Conservation (phyloP, 2,329 filamentous ascomycete species). For the Hypoxylon sp. region DNA sequence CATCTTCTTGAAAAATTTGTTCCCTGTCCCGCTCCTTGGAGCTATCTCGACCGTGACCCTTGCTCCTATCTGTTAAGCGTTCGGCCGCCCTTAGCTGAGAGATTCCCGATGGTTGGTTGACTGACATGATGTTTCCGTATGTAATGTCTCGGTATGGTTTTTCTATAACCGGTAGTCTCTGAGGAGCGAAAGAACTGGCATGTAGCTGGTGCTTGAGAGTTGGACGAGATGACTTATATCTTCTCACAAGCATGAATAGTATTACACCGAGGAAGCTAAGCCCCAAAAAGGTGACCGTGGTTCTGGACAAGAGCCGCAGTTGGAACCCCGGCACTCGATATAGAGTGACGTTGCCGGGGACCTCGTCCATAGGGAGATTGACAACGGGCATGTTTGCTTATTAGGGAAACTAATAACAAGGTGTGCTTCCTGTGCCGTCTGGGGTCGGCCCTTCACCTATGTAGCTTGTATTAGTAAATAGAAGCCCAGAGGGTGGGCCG, state of each 20-base stretch:
- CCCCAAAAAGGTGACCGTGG: slow-evolving; percentile 33
- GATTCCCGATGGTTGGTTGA: slow-evolving; percentile 35
- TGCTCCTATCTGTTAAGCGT: slow-evolving; percentile 14
- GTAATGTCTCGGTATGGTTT: slow-evolving; percentile 47
- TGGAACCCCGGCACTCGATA: slow-evolving; percentile 43
- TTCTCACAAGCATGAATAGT: slow-evolving; percentile 32
- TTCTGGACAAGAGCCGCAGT: slow-evolving; percentile 38
- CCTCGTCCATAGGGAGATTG: slow-evolving; percentile 43
- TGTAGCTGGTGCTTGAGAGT: slow-evolving; percentile 16
- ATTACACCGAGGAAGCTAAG: slow-evolving; percentile 38
- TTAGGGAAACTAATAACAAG: slow-evolving; percentile 44
- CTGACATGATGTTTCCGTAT: slow-evolving; percentile 41
- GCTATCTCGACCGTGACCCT: slow-evolving; percentile 10
- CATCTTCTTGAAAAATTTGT: slow-evolving; percentile 22
- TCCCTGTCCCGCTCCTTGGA: slow-evolving; percentile 28
- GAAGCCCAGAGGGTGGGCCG: slow-evolving; percentile 38
- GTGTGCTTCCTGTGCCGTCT: slow-evolving; percentile 38
- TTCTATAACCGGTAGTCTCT: slow-evolving; percentile 35
- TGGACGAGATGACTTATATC: slow-evolving; percentile 33
- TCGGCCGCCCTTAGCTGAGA: slow-evolving; percentile 21
- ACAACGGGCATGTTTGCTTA: slow-evolving; percentile 53
- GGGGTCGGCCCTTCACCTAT: slow-evolving; percentile 36
- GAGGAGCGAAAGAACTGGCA: slow-evolving; percentile 25
- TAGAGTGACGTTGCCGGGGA: slow-evolving; percentile 44
- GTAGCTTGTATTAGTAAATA: slow-evolving; percentile 37